Evolutionary conservation across 768 basidiomycete genomes (phyloP).

Genomic region (Russula olivacea): DNA sequence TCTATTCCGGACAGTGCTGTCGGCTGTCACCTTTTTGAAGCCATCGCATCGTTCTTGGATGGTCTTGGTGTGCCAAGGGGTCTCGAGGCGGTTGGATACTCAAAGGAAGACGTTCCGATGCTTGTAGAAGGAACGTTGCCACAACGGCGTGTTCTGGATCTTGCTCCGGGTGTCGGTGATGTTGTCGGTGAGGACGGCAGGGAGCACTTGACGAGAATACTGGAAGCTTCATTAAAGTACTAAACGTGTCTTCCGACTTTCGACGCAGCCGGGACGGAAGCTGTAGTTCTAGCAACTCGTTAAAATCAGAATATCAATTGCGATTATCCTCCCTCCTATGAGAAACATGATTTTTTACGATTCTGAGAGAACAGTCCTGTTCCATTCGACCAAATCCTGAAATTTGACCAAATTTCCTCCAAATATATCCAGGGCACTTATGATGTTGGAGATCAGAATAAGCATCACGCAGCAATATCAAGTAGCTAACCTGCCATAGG

Average conservation of each 20-base stretch:
- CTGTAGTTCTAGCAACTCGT: not conserved
- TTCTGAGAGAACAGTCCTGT: constrained; percentile 5
- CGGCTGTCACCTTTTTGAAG: constrained; percentile 73
- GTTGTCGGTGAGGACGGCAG: constrained; percentile 76
- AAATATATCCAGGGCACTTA: constrained; percentile 63
- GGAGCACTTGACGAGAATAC: constrained; percentile 74
- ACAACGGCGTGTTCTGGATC: constrained; percentile 84
- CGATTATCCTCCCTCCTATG: constrained; percentile 57
- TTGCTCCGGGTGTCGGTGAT: constrained; percentile 87
- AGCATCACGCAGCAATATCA: not conserved
- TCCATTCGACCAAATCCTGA: constrained; percentile 41
- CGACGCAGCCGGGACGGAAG: not conserved
- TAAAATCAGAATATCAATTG: constrained; percentile 46
- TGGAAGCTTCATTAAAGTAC: constrained; percentile 76
- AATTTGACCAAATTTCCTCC: constrained; percentile 61
- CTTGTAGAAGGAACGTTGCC: constrained; percentile 91
- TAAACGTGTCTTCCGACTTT: constrained; percentile 32
- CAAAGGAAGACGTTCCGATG: constrained; percentile 53
- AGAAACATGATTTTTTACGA: constrained; percentile 38
- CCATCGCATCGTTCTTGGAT: constrained; percentile 85
- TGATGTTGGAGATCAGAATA: not conserved
- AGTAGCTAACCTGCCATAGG: constrained; percentile 63
- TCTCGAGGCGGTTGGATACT: constrained; percentile 76
- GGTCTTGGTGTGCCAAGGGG: constrained; percentile 81
- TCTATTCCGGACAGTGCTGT: constrained; percentile 75